phyloP scores from a whole-genome alignment of 805 yeast species.

The Pichia rugopelliculosa region DNA sequence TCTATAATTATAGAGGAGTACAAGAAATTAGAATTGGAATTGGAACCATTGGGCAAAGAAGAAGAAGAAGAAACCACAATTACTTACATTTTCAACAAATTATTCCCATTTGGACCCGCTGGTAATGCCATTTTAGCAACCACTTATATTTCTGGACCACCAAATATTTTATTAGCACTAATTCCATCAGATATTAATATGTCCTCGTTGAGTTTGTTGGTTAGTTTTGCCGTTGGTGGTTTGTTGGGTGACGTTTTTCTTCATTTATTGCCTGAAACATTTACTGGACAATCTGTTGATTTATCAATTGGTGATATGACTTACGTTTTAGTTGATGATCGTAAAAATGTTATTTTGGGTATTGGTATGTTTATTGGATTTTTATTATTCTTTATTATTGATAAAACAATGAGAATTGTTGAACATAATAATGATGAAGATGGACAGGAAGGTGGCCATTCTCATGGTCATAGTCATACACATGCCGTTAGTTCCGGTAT shows the following conservation, averaged over 20 bases:
- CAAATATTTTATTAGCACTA: constrained; percentile 47
- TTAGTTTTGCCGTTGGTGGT: constrained; percentile 72
- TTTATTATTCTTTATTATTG: constrained; percentile 51
- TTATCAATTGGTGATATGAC: constrained; percentile 19
- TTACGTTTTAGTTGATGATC: constrained; percentile 41
- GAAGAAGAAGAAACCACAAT: constrained; percentile 12
- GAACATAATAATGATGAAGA: constrained; percentile 30
- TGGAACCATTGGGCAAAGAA: not conserved
- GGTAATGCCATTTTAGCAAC: constrained; percentile 60
- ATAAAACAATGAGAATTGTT: constrained; percentile 49
- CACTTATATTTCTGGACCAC: constrained; percentile 56
- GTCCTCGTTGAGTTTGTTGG: constrained; percentile 43
- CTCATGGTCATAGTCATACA: constrained; percentile 26
- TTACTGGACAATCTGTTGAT: constrained; percentile 42
- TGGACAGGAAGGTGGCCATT: constrained; percentile 31
- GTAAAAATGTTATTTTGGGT: constrained; percentile 43
- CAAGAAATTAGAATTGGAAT: not conserved
- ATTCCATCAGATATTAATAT: constrained; percentile 53
- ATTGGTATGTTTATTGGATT: constrained; percentile 55
- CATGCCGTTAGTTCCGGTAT: not conserved
- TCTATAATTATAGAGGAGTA: not conserved
- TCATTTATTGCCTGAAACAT: constrained; percentile 65
- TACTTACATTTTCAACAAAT: constrained; percentile 33
- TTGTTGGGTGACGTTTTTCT: constrained; percentile 67
- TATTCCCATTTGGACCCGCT: constrained; percentile 50